A percentile compares a stretch with the other conserved stretches of the same genome.
Conservation (phyloP, 1,139 yeast species). For the Lodderomyces pseudojiufengensis region DNA sequence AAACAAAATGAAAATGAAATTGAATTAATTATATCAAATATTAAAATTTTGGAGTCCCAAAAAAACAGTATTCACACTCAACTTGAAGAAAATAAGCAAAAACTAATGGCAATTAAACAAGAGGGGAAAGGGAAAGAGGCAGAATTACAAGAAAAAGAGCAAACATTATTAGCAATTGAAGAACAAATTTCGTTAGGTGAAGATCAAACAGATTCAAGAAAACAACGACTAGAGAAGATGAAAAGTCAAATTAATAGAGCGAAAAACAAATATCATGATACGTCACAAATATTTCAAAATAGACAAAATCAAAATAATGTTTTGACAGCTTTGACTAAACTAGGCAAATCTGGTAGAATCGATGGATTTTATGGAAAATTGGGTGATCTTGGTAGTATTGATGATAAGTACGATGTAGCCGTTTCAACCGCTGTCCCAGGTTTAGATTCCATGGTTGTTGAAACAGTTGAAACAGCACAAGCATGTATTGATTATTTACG, state of each 20-base stretch:
- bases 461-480: constrained; percentile 90
- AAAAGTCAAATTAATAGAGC: constrained; percentile 50
- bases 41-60: constrained; percentile 56
- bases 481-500: constrained; percentile 85
- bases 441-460: constrained; percentile 90
- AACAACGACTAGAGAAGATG: constrained; percentile 46
- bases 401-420: constrained; percentile 85
- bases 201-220: constrained; percentile 51
- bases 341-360: constrained; percentile 80
- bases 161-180: constrained; percentile 45
- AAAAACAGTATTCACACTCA: constrained; percentile 42
- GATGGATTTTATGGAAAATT: constrained; percentile 84
- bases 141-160: constrained; percentile 37
- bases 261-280: constrained; percentile 65
- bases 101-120: constrained; percentile 45
- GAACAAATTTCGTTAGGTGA: constrained; percentile 59
- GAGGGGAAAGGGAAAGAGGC: constrained; percentile 54
- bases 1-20: constrained; percentile 65
- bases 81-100: constrained; percentile 42
- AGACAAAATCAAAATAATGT: constrained; percentile 72
- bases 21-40: constrained; percentile 60
- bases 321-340: constrained; percentile 60
- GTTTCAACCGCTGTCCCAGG: constrained; percentile 94
- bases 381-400: constrained; percentile 88
- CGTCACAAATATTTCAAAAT: constrained; percentile 53